Conservation (phyloP, 2,329 filamentous ascomycete genomes). For the Emericellopsis cladophorae region DNA sequence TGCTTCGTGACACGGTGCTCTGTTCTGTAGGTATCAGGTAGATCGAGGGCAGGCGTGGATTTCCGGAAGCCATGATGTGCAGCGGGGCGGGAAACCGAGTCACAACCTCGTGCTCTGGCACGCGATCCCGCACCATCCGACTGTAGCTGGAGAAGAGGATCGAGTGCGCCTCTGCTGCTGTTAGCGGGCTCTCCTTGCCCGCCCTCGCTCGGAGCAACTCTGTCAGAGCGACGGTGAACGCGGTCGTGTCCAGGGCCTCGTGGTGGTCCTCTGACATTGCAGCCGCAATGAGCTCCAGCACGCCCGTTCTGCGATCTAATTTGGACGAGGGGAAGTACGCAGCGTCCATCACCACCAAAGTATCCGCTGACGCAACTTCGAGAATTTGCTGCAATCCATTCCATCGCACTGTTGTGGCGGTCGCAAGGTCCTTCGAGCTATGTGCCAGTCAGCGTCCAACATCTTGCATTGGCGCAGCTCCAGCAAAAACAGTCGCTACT, state of each 20-base stretch:
- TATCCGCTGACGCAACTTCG: constrained; percentile 42
- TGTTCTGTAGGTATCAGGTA: constrained; percentile 36
- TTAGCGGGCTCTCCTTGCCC: constrained; percentile 29
- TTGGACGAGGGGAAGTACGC: constrained; percentile 42
- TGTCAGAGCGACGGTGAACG: constrained; percentile 37
- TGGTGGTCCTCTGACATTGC: constrained; percentile 39
- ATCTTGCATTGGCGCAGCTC: not conserved
- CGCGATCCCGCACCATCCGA: constrained; percentile 35
- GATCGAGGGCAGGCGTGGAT: constrained; percentile 40
- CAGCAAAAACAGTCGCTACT: constrained; percentile 3
- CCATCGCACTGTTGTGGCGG: constrained; percentile 38
- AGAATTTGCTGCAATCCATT: constrained; percentile 41
- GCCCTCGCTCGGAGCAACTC: constrained; percentile 36
- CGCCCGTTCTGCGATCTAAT: constrained; percentile 36
- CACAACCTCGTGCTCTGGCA: constrained; percentile 30
- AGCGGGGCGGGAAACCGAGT: constrained; percentile 40
- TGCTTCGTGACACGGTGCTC: constrained; percentile 19
- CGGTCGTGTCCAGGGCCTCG: constrained; percentile 30
- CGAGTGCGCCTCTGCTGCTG: constrained; percentile 41
- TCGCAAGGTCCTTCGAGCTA: constrained; percentile 32
- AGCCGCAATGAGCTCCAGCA: constrained; percentile 43
- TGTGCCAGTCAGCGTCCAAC: constrained; percentile 7
- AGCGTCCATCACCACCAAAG: constrained; percentile 45
- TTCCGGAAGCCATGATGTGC: constrained; percentile 42
- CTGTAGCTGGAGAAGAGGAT: constrained; percentile 38